These are phyloP conservation scores for Candida germanica DNA, from an alignment of 805 yeast species.

Conservation along the genomic window DNA sequence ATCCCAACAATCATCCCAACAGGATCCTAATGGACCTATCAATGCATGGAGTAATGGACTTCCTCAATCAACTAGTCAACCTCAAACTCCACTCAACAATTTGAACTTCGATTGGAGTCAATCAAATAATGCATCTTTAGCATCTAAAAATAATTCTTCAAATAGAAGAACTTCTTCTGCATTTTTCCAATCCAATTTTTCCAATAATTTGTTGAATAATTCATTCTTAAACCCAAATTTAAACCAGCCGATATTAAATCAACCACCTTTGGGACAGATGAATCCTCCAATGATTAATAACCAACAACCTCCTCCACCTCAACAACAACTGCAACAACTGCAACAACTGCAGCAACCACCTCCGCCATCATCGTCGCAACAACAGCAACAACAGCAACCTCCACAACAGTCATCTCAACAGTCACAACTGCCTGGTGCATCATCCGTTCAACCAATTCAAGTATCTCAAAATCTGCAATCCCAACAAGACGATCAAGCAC, in stretches of 20 bases:
- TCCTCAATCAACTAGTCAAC: slow-evolving; percentile 12
- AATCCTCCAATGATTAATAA: slow-evolving; percentile 7
- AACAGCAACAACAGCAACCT: slow-evolving; percentile 1
- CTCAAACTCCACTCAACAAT: slow-evolving; percentile 15
- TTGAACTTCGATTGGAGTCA: slow-evolving; percentile 15
- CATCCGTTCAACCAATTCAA: slow-evolving; percentile 1
- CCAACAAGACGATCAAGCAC: background rate
- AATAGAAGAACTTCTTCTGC: slow-evolving; percentile 55
- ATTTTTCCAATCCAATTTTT: slow-evolving; percentile 35
- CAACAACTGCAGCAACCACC: slow-evolving; percentile 4
- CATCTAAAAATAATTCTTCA: slow-evolving; percentile 27
- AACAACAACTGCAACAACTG: slow-evolving; percentile 1
- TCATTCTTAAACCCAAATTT: slow-evolving; percentile 12
- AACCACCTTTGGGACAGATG: slow-evolving; percentile 3
- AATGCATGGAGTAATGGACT: slow-evolving; percentile 2
- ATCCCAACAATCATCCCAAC: background rate
- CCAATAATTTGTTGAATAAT: slow-evolving; percentile 14
- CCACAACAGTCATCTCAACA: background rate
- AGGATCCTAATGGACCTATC: background rate
- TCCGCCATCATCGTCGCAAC: slow-evolving; percentile 1
- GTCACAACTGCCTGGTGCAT: slow-evolving; percentile 3
- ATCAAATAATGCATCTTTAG: slow-evolving; percentile 20
- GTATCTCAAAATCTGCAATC: background rate
- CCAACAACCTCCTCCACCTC: background rate
- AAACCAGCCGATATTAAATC: slow-evolving; percentile 6